Conservation (phyloP, 2,329 filamentous ascomycete genomes). For the Diplodia scrobiculata region DNA sequence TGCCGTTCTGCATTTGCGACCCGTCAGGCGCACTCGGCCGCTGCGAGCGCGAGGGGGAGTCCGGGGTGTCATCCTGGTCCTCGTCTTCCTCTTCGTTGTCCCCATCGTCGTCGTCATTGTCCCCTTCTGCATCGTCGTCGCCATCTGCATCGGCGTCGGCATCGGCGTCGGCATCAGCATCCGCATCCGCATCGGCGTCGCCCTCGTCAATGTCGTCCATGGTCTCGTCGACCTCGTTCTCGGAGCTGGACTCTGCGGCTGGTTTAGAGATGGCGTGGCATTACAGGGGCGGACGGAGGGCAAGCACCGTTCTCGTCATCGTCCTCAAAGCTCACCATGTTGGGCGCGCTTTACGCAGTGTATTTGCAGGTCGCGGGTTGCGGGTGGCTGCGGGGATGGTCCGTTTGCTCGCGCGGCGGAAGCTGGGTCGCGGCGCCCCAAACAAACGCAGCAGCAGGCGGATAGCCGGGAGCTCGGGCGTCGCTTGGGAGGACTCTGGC, state of each 20-base stretch:
- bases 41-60: conserved; percentile 49
- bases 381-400: conserved; percentile 26
- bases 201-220: conserved; percentile 48
- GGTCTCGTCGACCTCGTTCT: conserved; percentile 50
- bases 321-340: conserved; percentile 49
- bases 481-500: conserved; percentile 1
- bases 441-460: neutral
- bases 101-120: conserved; percentile 41
- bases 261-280: conserved; percentile 31
- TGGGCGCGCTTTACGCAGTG: conserved; percentile 14
- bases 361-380: conserved; percentile 12
- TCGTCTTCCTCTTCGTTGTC: conserved; percentile 48
- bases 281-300: conserved; percentile 31
- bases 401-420: conserved; percentile 9
- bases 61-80: conserved; percentile 47
- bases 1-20: conserved; percentile 38
- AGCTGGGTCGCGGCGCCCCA: neutral
- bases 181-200: conserved; percentile 47
- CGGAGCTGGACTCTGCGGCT: conserved; percentile 44
- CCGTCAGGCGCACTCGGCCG: conserved; percentile 36
- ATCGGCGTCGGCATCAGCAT: conserved; percentile 40
- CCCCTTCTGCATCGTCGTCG: conserved; percentile 40
- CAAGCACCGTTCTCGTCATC: conserved; percentile 49
- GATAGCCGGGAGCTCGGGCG: neutral
- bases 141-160: conserved; percentile 45